These are phyloP conservation scores for Fusarium denticulatum DNA, from an alignment of 2,329 filamentous ascomycete species.

Conservation along the genomic window DNA sequence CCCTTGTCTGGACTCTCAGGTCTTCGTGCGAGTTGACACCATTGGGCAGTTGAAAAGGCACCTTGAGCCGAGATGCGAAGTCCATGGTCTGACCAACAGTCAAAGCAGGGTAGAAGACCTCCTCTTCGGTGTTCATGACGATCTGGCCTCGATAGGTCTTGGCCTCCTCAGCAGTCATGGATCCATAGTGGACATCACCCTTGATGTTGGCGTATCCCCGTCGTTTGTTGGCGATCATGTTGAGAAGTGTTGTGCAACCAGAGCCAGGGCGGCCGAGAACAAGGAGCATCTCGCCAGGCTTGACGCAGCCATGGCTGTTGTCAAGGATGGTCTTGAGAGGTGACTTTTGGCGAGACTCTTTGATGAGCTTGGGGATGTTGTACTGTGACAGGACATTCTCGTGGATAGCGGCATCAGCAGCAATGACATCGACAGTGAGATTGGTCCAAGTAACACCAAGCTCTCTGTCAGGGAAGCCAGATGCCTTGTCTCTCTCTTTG, in stretches of 20 bases:
- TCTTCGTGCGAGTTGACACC: slow-evolving; percentile 56
- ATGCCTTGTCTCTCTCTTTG: slow-evolving; percentile 55
- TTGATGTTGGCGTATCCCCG: slow-evolving; percentile 66
- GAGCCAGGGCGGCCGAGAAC: slow-evolving; percentile 75
- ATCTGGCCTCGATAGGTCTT: slow-evolving; percentile 67
- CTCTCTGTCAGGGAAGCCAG: slow-evolving; percentile 58
- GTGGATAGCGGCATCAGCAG: slow-evolving; percentile 70
- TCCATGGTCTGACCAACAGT: slow-evolving; percentile 76
- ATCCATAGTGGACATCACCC: slow-evolving; percentile 68
- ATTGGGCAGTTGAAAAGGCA: slow-evolving; percentile 59
- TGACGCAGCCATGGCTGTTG: slow-evolving; percentile 73
- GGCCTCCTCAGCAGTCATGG: slow-evolving; percentile 57
- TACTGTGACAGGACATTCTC: slow-evolving; percentile 71
- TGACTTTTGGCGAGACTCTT: slow-evolving; percentile 63
- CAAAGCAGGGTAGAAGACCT: slow-evolving; percentile 70
- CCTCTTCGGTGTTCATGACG: slow-evolving; percentile 78
- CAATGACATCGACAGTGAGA: slow-evolving; percentile 70
- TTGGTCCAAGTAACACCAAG: slow-evolving; percentile 73
- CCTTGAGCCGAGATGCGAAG: slow-evolving; percentile 72
- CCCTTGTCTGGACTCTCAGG: slow-evolving; percentile 56
- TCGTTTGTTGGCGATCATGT: slow-evolving; percentile 72
- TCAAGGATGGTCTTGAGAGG: slow-evolving; percentile 73
- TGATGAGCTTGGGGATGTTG: slow-evolving; percentile 63
- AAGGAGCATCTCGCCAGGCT: slow-evolving; percentile 77
- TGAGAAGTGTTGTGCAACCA: slow-evolving; percentile 77